Evolutionary conservation across 805 yeast species (phyloP).

Genomic region (Gaillardinia entomophila): DNA sequence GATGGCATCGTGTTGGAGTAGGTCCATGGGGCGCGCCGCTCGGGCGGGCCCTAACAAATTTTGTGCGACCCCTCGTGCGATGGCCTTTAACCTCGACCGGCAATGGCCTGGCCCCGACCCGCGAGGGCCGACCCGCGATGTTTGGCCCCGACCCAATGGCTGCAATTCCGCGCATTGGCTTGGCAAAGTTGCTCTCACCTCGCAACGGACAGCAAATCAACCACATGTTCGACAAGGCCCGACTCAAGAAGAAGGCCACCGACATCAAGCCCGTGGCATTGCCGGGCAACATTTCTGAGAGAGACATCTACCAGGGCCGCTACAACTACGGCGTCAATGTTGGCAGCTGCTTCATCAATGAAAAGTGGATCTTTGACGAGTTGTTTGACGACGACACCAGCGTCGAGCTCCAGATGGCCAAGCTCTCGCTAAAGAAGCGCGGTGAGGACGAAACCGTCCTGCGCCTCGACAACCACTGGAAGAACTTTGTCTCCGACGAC

Average conservation of each 20-base stretch:
- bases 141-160: not conserved
- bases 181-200: not conserved
- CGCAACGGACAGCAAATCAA: not conserved
- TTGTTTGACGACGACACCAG: constrained; percentile 54
- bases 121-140: not conserved
- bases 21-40: too few species aligned
- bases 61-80: not conserved
- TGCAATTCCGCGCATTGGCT: too few species aligned
- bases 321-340: constrained; percentile 78
- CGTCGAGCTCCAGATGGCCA: constrained; percentile 72
- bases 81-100: not conserved
- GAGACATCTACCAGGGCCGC: constrained; percentile 53
- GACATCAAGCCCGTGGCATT: constrained; percentile 29
- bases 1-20: not conserved
- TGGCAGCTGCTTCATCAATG: constrained; percentile 76
- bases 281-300: constrained; percentile 28
- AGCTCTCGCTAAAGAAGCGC: constrained; percentile 36
- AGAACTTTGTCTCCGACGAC: constrained; percentile 48
- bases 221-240: constrained; percentile 26
- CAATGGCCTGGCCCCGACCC: not conserved
- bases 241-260: constrained; percentile 23
- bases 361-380: constrained; percentile 68
- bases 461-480: constrained; percentile 63
- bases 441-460: constrained; percentile 52
- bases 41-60: too few species aligned